Evolutionary conservation across 352 stramenopile genomes (phyloP).

Genomic region (Phytophthora agathidicida): DNA sequence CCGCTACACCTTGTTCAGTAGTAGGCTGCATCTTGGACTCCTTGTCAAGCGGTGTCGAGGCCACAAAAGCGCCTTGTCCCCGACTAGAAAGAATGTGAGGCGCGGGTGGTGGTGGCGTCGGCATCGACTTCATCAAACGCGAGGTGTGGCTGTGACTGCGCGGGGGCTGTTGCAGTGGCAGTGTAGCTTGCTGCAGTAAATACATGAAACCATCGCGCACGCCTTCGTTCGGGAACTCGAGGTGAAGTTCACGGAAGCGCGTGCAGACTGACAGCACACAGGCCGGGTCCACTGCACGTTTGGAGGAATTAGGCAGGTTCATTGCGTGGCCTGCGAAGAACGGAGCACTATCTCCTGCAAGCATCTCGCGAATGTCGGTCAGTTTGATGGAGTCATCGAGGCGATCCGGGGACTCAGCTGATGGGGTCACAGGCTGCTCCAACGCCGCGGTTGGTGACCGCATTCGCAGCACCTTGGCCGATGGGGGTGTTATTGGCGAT

Average conservation of each 20-base stretch:
- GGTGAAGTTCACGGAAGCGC: conserved; percentile 67
- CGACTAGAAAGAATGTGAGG: conserved; percentile 6
- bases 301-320: conserved; percentile 50
- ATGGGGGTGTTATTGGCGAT: conserved; percentile 27
- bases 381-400: conserved; percentile 70
- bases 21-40: conserved; percentile 3
- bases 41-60: conserved; percentile 18
- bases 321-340: conserved; percentile 65
- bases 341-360: conserved; percentile 45
- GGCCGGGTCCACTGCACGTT: conserved; percentile 56
- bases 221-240: conserved; percentile 74
- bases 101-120: conserved; percentile 16
- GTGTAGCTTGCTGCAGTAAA: conserved; percentile 67
- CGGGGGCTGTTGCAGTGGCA: conserved; percentile 57
- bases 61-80: conserved; percentile 16
- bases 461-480: conserved; percentile 19
- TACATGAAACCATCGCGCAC: conserved; percentile 71
- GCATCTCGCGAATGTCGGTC: conserved; percentile 58
- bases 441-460: conserved; percentile 9
- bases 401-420: conserved; percentile 29
- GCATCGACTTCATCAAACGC: conserved; percentile 18
- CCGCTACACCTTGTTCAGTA: conserved; percentile 4
- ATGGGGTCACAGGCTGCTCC: conserved; percentile 17
- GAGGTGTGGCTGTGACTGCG: conserved; percentile 9
- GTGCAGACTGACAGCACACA: conserved; percentile 70